These are phyloP conservation scores for Cercospora nicotianae DNA, from an alignment of 2,329 filamentous ascomycete genomes.

Conservation along the genomic window DNA sequence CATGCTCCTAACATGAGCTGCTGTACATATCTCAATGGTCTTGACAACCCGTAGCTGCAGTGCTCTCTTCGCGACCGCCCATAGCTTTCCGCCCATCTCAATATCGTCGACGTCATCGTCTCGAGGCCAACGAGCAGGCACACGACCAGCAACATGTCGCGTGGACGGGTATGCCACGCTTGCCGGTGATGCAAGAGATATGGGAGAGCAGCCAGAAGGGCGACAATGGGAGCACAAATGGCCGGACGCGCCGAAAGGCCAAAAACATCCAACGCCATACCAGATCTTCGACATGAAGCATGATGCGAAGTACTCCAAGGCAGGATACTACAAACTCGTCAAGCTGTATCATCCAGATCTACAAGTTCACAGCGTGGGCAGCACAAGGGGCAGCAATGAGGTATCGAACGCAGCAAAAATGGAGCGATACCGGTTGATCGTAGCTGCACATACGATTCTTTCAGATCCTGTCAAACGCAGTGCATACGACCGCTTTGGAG, in stretches of 20 bases:
- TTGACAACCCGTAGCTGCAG: conserved; percentile 44
- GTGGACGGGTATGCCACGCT: conserved; percentile 37
- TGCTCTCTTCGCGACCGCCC: conserved; percentile 37
- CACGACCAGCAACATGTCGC: conserved; percentile 31
- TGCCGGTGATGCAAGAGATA: conserved; percentile 29
- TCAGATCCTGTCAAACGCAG: conserved; percentile 75
- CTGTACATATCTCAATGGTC: conserved; percentile 17
- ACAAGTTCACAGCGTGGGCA: conserved; percentile 45
- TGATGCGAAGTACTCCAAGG: conserved; percentile 73
- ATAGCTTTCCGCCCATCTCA: conserved; percentile 28
- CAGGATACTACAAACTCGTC: conserved; percentile 83
- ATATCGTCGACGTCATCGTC: conserved; percentile 46
- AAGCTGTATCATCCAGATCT: conserved; percentile 92
- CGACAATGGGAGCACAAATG: conserved; percentile 33
- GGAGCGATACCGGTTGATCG: conserved; percentile 87
- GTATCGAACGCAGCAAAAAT: conserved; percentile 65
- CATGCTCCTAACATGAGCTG: conserved; percentile 26
- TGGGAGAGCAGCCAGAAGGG: conserved; percentile 30
- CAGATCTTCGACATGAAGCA: conserved; percentile 72
- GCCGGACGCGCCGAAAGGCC: conserved; percentile 41
- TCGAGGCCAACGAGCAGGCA: conserved; percentile 36
- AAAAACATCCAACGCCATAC: conserved; percentile 72
- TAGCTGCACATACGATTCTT: conserved; percentile 84
- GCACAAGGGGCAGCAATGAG: conserved; percentile 45
- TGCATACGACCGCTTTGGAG: conserved; percentile 78